Percentiles rank a stretch among this genome's conserved stretches.
Conservation (phyloP, 2,329 filamentous ascomycete genomes). For the Drechslera avenae region DNA sequence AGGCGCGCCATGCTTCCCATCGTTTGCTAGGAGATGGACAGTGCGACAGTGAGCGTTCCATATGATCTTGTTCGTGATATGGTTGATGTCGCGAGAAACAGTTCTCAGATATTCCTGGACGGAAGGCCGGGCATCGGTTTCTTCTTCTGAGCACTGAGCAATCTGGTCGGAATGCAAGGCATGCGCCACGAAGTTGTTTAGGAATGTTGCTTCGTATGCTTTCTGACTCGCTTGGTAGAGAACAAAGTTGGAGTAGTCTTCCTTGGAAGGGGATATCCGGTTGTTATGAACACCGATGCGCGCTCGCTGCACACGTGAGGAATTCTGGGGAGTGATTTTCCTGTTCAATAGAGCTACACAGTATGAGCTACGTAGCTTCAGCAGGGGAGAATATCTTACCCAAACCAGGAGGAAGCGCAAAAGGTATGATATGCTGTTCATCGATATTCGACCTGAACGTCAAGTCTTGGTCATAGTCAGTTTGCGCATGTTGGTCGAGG, state of each 20-base stretch:
- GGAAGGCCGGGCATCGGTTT: not conserved
- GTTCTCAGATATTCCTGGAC: slow-evolving; percentile 23
- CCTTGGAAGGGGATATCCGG: slow-evolving; percentile 21
- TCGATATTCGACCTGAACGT: not conserved
- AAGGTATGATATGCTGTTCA: slow-evolving; percentile 2
- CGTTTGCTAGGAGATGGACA: slow-evolving; percentile 26
- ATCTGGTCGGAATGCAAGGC: slow-evolving; percentile 26
- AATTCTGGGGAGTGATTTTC: not conserved
- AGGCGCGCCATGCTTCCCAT: slow-evolving; percentile 18
- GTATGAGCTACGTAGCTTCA: not conserved
- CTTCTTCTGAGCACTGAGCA: slow-evolving; percentile 12
- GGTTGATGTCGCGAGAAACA: slow-evolving; percentile 20
- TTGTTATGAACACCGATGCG: slow-evolving; percentile 12
- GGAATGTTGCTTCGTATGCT: slow-evolving; percentile 29
- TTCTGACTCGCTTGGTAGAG: slow-evolving; percentile 36
- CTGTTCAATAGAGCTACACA: not conserved
- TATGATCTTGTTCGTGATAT: slow-evolving; percentile 30
- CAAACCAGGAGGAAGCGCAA: slow-evolving; percentile 6
- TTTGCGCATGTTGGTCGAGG: not conserved
- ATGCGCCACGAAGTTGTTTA: slow-evolving; percentile 29
- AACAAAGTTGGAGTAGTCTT: slow-evolving; percentile 26
- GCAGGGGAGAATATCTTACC: slow-evolving; percentile 3
- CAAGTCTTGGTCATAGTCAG: not conserved
- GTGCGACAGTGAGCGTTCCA: slow-evolving; percentile 29
- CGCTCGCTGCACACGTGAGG: slow-evolving; percentile 11